phyloP scores from a whole-genome alignment of 768 basidiomycete species.

The Saitozyma podzolica region DNA sequence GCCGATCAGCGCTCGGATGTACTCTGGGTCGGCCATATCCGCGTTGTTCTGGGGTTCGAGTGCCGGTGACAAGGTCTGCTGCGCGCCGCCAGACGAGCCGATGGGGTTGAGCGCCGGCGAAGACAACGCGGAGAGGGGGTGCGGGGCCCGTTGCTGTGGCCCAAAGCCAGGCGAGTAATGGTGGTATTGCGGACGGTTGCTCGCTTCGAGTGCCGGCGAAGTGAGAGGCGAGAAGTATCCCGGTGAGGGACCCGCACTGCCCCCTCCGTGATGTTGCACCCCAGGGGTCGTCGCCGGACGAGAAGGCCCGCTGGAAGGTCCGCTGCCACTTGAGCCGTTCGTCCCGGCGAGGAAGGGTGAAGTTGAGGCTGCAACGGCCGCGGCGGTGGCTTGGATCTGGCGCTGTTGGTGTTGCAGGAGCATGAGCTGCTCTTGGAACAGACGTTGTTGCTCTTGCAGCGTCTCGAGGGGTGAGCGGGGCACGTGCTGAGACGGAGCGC shows the following conservation, averaged over 20 bases:
- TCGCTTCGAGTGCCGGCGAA: slow-evolving; percentile 53
- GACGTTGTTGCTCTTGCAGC: slow-evolving; percentile 47
- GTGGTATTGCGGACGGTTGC: slow-evolving; percentile 13
- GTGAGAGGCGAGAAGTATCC: slow-evolving; percentile 54
- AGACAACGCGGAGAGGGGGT: slow-evolving; percentile 37
- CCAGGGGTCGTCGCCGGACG: slow-evolving; percentile 39
- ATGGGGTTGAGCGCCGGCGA: slow-evolving; percentile 45
- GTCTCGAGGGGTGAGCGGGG: slow-evolving; percentile 33
- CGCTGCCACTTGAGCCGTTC: neutral
- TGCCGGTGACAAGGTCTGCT: slow-evolving; percentile 50
- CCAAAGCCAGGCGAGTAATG: slow-evolving; percentile 20
- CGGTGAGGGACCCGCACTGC: slow-evolving; percentile 18
- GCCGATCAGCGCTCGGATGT: slow-evolving; percentile 32
- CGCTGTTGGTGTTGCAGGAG: slow-evolving; percentile 39
- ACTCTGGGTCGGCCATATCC: slow-evolving; percentile 39
- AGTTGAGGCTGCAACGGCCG: slow-evolving; percentile 48
- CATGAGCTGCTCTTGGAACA: slow-evolving; percentile 43
- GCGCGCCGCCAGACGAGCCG: slow-evolving; percentile 39
- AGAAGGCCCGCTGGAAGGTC: slow-evolving; percentile 33
- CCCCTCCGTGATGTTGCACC: slow-evolving; percentile 19
- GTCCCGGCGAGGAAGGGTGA: slow-evolving; percentile 54
- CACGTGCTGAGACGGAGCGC: slow-evolving; percentile 4
- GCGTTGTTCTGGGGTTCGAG: slow-evolving; percentile 33
- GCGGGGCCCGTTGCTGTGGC: slow-evolving; percentile 18
- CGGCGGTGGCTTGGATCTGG: slow-evolving; percentile 43